Evolutionary conservation across 495 filamentous ascomycete species (phyloP), one percentile per base, ranked within the genome.

Genomic region (Neurospora terricola): DNA sequence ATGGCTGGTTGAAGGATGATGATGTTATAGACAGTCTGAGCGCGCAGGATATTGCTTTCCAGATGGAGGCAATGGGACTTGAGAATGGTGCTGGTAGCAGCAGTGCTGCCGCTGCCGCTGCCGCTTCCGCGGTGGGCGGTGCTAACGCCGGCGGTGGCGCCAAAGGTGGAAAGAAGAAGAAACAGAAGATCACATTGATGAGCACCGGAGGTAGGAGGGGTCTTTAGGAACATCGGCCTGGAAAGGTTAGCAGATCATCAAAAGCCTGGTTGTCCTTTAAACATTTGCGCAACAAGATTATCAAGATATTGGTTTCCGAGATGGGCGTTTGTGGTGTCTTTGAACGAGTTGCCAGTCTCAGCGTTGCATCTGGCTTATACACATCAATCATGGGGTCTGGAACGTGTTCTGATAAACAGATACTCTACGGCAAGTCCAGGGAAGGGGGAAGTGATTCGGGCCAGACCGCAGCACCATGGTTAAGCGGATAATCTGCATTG

Each of bases 171-270:
- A 94, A 92, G 82, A 97, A 95, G 85, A 97, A 96, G 83, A 90
- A 88, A 70, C 94, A 96, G 84, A 96, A 96, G 85, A 97, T 97
- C 70, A 97, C 93, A 11, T 79, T 97, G 72, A 97, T 97, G 94
- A 94, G 92, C 73, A 97, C 94, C 5, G 83, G 85, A 27, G 79
- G 85, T 10, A 78, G 80, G 59, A 76, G 84, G 69, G 82, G 81
- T 11, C 74, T 77, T 21, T 82, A 66, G 7, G 27, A 16, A 66
- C 3, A 34, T 34, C 27, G 14, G 14, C 14, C 30, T 66, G 54
- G 14, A 66, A 36, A 66, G 5, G 54, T 3, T 34, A 9, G 54
- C 7, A 18, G 54, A 66, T 66, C 14, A 7, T 66, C 27, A 34
- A 59, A 34, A 7, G 27, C 30, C 23, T 8, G 27, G 54, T 16